Evolutionary conservation across 805 yeast species (phyloP), one percentile per base, ranked within the genome.

Genomic region (Clavispora vitiphila): DNA sequence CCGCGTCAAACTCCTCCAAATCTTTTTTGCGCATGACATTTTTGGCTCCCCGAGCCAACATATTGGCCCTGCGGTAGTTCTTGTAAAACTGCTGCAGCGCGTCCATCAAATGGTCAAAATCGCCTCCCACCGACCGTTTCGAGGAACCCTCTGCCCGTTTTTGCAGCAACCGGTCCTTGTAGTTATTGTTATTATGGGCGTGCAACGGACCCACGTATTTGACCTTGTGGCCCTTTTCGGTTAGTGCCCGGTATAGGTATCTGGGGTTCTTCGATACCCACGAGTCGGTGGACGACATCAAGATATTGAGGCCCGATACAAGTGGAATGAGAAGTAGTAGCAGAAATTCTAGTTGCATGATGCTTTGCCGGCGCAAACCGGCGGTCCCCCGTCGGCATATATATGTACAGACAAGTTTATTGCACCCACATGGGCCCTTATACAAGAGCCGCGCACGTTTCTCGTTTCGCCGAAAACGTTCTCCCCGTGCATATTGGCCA

Each of bases 201-300:
- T 62, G 53, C 30, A 62, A 55, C 0, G 70, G 65, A 6, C 61
- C 71, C 23, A 65, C 57, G 27, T 63, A 51, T 14, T 52, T 44
- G 24, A 65, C 71, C 4, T 50, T 53, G 42, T 67, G 72, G 32
- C 61, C 60, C 10, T 52, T 54, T 2, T 55, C 59, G 37, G 52
- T 48, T 30, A 68, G 51, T 15, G 57, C 55, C 14, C 58, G 46
- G 42, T 62, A 56, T 26, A 67, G 46, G 25, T 47, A 50, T 11
- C 71, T 49, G 14, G 57, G 46, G 45, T 65, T 64, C 40, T 61
- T 65, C 12, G 65, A 54, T 9, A 63, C 71, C 72, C 72, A 67
- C 5, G 64, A 56, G 44, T 66, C 71, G 3, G 65, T 54, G 21
- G 64, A 49, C 5, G 69, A 48, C 20, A 67, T 30, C 16, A 66